Evolutionary conservation across 805 yeast genomes (phyloP).

Genomic region (Teunomyces cretensis): DNA sequence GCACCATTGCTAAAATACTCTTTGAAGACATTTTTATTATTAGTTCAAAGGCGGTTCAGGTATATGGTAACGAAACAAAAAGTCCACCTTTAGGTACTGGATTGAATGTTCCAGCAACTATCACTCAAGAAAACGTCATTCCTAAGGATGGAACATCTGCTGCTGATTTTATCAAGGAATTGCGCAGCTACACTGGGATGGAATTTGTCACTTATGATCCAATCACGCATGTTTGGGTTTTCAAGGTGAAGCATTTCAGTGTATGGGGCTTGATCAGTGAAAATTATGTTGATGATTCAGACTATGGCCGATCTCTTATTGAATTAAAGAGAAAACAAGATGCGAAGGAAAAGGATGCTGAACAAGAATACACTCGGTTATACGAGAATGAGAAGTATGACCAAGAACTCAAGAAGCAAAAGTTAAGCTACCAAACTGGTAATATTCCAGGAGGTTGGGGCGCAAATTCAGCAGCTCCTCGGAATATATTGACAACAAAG

Average conservation of each 20-base stretch:
- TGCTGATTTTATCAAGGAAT: constrained; percentile 47
- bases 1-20: constrained; percentile 42
- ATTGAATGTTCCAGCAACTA: constrained; percentile 73
- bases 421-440: constrained; percentile 24
- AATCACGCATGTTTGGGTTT: constrained; percentile 71
- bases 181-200: constrained; percentile 63
- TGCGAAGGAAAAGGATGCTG: constrained; percentile 38
- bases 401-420: constrained; percentile 37
- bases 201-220: constrained; percentile 80
- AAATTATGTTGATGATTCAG: constrained; percentile 33
- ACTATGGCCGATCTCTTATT: constrained; percentile 30
- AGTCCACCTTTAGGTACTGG: constrained; percentile 64
- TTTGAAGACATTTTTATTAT: constrained; percentile 39
- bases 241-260: constrained; percentile 87
- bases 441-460: constrained; percentile 42
- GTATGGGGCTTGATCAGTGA: constrained; percentile 87
- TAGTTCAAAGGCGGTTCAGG: constrained; percentile 51
- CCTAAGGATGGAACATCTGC: constrained; percentile 49
- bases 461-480: constrained; percentile 12
- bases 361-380: constrained; percentile 32
- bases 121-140: constrained; percentile 57
- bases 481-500: constrained; percentile 27
- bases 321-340: constrained; percentile 34
- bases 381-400: constrained; percentile 29
- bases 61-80: constrained; percentile 44